Conservation (phyloP, 176 grass and related monocot species). For the Dendrocalamus sinicus region DNA sequence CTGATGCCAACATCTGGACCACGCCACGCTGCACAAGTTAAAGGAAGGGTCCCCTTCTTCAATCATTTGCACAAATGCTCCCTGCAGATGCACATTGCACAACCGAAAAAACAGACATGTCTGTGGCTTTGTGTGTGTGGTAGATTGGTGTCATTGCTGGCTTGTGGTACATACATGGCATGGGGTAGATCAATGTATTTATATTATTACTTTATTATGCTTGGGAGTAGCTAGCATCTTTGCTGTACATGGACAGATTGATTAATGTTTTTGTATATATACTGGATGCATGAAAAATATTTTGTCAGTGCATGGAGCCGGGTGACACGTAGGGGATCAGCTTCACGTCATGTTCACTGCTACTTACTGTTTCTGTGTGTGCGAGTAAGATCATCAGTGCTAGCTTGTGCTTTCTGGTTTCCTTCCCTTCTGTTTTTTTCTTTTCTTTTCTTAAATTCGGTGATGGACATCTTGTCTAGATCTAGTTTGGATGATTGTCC, state of each 20-base stretch:
- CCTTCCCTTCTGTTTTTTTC: background rate
- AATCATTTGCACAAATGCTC: conserved; percentile 37
- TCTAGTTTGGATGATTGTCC: conserved; percentile 3
- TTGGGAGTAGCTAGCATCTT: background rate
- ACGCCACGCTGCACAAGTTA: background rate
- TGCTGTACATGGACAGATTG: background rate
- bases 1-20: conserved; percentile 7
- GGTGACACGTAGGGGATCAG: conserved; percentile 11
- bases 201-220: background rate
- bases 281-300: background rate
- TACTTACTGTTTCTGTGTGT: background rate
- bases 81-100: conserved; percentile 15
- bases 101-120: background rate
- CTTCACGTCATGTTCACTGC: background rate
- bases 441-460: conserved; percentile 7
- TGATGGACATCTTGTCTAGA: conserved; percentile 16
- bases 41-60: background rate
- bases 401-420: background rate
- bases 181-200: conserved; percentile 29
- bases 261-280: background rate
- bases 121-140: background rate
- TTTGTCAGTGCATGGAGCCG: conserved; percentile 1
- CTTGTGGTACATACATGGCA: background rate
- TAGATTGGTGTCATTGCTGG: conserved; percentile 1
- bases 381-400: background rate